Evolutionary conservation across 805 yeast genomes (phyloP).

Genomic region (Scheffersomyces stipitis): DNA sequence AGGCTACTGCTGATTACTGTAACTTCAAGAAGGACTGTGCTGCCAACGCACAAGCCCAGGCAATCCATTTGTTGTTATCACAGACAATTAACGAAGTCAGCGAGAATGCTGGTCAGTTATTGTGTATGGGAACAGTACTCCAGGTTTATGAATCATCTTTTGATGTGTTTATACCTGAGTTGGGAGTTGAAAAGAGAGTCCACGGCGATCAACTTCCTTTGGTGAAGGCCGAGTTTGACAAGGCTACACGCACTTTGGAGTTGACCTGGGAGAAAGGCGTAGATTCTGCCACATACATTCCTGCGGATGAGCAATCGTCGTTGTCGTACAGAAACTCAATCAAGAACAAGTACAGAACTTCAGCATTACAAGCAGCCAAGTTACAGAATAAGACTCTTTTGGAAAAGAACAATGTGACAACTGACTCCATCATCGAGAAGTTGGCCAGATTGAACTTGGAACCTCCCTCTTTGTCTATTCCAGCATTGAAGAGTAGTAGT

Average conservation of each 20-base stretch:
- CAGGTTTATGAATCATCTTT: conserved; percentile 96
- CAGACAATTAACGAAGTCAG: conserved; percentile 79
- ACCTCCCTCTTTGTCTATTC: conserved; percentile 43
- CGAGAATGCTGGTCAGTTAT: conserved; percentile 72
- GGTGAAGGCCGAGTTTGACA: conserved; percentile 88
- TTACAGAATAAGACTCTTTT: conserved; percentile 42
- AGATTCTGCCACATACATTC: conserved; percentile 87
- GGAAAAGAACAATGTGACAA: conserved; percentile 25
- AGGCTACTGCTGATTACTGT: conserved; percentile 87
- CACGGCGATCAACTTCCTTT: conserved; percentile 97
- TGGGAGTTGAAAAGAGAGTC: conserved; percentile 92
- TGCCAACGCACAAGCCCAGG: conserved; percentile 89
- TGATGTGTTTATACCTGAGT: conserved; percentile 88
- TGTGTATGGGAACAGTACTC: conserved; percentile 81
- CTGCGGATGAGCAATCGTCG: conserved; percentile 83
- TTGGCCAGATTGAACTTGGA: conserved; percentile 50
- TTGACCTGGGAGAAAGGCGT: conserved; percentile 91
- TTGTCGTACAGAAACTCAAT: conserved; percentile 75
- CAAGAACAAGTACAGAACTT: conserved; percentile 72
- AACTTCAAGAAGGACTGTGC: conserved; percentile 96
- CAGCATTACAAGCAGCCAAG: conserved; percentile 70
- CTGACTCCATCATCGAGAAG: conserved; percentile 48
- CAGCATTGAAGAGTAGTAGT: conserved; percentile 12
- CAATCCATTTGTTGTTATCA: conserved; percentile 79
- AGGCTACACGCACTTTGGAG: conserved; percentile 63